These are phyloP conservation scores for Exobasidium rhododendri DNA, from an alignment of 1,284 basidiomycete genomes.

Conservation along the genomic window DNA sequence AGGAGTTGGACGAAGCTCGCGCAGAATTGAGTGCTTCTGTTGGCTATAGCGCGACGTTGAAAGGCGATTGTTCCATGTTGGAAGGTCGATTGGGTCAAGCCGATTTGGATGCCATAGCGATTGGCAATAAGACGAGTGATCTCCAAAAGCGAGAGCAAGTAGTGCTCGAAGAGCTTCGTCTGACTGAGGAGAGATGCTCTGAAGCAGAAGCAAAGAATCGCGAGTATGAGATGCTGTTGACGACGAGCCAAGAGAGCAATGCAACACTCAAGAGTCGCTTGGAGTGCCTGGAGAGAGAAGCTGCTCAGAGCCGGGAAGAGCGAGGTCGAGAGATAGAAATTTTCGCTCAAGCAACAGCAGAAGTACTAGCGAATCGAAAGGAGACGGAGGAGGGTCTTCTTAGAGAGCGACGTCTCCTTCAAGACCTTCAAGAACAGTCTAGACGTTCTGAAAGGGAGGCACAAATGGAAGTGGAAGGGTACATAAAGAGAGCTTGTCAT, in stretches of 20 bases:
- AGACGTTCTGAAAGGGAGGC: slow-evolving; percentile 17
- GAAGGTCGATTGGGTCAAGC: slow-evolving; percentile 16
- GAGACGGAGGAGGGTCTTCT: slow-evolving; percentile 19
- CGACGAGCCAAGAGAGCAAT: slow-evolving; percentile 10
- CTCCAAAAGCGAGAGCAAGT: slow-evolving; percentile 14
- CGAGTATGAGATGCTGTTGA: slow-evolving; percentile 18
- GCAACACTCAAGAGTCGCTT: slow-evolving; percentile 26
- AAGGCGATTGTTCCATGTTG: slow-evolving; percentile 1
- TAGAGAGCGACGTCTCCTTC: slow-evolving; percentile 21
- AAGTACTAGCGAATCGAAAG: slow-evolving; percentile 18
- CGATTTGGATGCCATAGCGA: slow-evolving; percentile 23
- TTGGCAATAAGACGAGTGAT: slow-evolving; percentile 21
- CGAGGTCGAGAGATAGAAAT: slow-evolving; percentile 23
- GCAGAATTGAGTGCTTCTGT: slow-evolving; percentile 11
- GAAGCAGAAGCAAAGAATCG: slow-evolving; percentile 12
- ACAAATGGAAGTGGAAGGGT: slow-evolving; percentile 18
- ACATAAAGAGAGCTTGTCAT: slow-evolving; percentile 25
- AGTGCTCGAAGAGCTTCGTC: slow-evolving; percentile 11
- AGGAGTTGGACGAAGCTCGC: slow-evolving; percentile 10
- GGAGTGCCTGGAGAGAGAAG: slow-evolving; percentile 25
- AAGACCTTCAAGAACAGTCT: slow-evolving; percentile 18
- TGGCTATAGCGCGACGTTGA: slow-evolving; percentile 4
- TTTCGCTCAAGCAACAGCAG: slow-evolving; percentile 25
- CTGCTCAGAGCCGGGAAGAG: slow-evolving; percentile 21
- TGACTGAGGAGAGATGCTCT: slow-evolving; percentile 11